Evolutionary conservation across 345 rosid genomes (phyloP).

Genomic region (Sonneratia alba): DNA sequence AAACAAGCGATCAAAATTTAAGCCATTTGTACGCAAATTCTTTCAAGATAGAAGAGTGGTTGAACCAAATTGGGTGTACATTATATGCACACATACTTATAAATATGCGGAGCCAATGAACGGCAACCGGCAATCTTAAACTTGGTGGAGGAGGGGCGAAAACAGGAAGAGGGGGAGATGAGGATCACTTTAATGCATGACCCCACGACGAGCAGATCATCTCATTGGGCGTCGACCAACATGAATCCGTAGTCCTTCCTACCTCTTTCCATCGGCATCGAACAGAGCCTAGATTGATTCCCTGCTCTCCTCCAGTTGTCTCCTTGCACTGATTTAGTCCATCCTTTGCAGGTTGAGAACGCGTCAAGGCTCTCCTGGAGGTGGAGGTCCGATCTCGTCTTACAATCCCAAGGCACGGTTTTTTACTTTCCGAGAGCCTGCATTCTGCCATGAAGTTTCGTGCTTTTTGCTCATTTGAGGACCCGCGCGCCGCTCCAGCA

Average conservation of each 20-base stretch:
- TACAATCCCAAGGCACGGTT: neutral
- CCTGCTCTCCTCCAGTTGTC: neutral
- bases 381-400: constrained; percentile 57
- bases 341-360: constrained; percentile 58
- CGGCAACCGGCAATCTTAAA: too few species aligned
- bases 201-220: constrained; percentile 76
- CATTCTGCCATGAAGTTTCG: neutral
- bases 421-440: neutral
- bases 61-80: too few species aligned
- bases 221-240: constrained; percentile 66
- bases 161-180: constrained; percentile 29
- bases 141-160: too few species aligned
- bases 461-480: constrained; percentile 26
- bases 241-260: constrained; percentile 44
- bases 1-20: too few species aligned
- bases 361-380: constrained; percentile 83
- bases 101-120: too few species aligned
- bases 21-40: too few species aligned
- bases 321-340: neutral
- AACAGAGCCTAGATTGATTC: constrained; percentile 15
- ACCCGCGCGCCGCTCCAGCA: constrained; percentile 72
- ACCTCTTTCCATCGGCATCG: constrained; percentile 12
- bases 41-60: too few species aligned
- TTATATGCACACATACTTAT: too few species aligned
- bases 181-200: constrained; percentile 72